These are phyloP conservation scores for Aegilops tauschii DNA, from an alignment of 176 grass and related monocot species.

Conservation along the genomic window DNA sequence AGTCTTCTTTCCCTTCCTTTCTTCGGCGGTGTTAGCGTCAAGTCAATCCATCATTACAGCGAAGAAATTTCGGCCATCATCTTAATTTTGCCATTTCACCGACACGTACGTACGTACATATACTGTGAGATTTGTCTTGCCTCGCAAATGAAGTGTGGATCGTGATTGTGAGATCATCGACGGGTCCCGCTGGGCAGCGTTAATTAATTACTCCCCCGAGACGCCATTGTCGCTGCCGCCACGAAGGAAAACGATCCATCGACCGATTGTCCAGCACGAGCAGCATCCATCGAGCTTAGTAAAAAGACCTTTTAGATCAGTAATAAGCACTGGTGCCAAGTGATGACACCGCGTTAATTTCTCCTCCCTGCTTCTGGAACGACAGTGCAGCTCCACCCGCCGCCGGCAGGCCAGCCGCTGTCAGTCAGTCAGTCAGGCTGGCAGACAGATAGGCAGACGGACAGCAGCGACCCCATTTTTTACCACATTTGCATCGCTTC, in stretches of 20 bases:
- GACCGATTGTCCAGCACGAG: no score
- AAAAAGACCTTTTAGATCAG: no score
- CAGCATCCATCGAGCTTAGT: no score
- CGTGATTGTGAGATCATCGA: no score
- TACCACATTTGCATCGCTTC: neutral
- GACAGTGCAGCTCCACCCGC: constrained; percentile 23
- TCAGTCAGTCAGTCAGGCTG: neutral
- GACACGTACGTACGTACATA: no score
- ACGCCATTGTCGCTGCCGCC: no score
- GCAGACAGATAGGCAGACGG: neutral
- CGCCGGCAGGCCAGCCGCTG: neutral
- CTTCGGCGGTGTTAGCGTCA: neutral
- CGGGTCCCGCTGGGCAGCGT: no score
- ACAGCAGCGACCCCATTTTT: neutral
- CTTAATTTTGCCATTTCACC: no score
- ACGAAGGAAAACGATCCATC: no score
- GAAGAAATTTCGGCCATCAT: neutral
- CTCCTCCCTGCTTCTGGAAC: neutral
- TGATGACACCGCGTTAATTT: neutral
- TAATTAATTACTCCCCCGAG: no score
- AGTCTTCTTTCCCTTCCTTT: neutral
- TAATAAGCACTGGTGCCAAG: neutral
- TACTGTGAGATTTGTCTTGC: no score
- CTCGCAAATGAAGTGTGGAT: no score
- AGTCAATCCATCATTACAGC: neutral